Evolutionary conservation across 176 grass and related monocot species (phyloP).

Genomic region (Raddia guianensis): DNA sequence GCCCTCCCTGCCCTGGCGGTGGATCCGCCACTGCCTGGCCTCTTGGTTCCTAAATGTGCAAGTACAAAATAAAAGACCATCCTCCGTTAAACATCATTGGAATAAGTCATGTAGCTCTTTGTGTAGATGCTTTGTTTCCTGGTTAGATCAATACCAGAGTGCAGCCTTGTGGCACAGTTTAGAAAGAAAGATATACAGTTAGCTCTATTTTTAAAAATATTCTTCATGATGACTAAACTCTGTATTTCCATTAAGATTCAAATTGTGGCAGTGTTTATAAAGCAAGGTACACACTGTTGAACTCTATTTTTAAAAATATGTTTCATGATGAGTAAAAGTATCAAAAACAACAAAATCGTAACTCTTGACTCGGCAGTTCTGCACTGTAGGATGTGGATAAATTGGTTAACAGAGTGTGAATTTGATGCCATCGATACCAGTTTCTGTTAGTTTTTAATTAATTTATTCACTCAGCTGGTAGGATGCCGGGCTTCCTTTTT

Average conservation of each 20-base stretch:
- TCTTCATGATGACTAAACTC: too few relatives aligned
- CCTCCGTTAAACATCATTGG: neutral
- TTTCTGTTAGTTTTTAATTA: conserved; percentile 21
- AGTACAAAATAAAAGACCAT: neutral
- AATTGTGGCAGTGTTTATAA: neutral
- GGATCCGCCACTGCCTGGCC: neutral
- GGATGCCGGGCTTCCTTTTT: too few relatives aligned
- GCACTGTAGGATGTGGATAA: neutral
- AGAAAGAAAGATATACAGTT: too few relatives aligned
- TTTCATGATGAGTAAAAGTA: neutral
- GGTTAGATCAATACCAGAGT: neutral
- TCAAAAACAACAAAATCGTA: neutral
- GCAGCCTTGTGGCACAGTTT: too few relatives aligned
- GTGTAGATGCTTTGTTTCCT: neutral
- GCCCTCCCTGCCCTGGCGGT: too few relatives aligned
- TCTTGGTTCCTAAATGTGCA: neutral
- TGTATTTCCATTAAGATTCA: neutral
- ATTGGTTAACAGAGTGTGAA: neutral
- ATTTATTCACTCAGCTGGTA: neutral
- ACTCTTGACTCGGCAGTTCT: neutral
- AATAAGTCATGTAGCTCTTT: neutral
- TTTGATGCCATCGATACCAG: neutral
- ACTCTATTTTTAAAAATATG: neutral
- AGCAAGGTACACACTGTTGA: neutral
- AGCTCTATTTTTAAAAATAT: too few relatives aligned